Percentiles rank a stretch among this genome's conserved stretches.
phyloP scores from a whole-genome alignment of 176 grass and related monocot genomes.

The Musa schizocarpa region DNA sequence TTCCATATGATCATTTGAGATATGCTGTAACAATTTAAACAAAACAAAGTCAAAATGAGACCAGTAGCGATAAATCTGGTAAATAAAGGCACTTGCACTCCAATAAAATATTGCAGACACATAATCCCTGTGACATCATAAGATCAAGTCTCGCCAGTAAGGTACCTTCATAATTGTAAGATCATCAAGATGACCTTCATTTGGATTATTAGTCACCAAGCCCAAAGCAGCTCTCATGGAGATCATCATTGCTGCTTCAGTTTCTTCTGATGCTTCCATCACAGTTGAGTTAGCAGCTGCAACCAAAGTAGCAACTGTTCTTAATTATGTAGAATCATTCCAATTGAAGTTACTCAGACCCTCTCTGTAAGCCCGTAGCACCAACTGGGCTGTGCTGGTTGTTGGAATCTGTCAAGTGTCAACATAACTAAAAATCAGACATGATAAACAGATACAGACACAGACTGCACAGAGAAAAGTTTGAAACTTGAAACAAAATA shows the following conservation, averaged over 20 bases:
- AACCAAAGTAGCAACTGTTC: constrained; percentile 85
- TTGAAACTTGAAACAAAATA: not conserved
- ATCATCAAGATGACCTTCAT: constrained; percentile 72
- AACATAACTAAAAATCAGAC: not conserved
- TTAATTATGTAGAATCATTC: constrained; percentile 52
- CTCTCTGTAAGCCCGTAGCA: constrained; percentile 82
- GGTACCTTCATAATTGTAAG: constrained; percentile 83
- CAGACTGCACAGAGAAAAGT: not conserved
- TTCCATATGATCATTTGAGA: no score
- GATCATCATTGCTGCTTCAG: constrained; percentile 76
- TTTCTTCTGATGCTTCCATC: constrained; percentile 78
- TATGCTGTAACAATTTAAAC: no score
- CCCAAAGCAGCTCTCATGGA: constrained; percentile 70
- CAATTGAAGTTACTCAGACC: constrained; percentile 78
- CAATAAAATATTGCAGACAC: no score
- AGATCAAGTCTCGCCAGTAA: constrained; percentile 5
- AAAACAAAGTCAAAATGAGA: no score
- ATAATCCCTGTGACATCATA: no score
- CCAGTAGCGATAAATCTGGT: no score
- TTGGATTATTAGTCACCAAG: constrained; percentile 51
- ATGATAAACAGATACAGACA: not conserved
- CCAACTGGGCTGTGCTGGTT: constrained; percentile 70
- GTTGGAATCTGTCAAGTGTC: not conserved
- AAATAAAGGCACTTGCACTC: no score
- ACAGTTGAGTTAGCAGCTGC: constrained; percentile 83